These are phyloP conservation scores for Myriosclerotinia scirpicola DNA, from an alignment of 2,329 filamentous ascomycete species.

Conservation along the genomic window DNA sequence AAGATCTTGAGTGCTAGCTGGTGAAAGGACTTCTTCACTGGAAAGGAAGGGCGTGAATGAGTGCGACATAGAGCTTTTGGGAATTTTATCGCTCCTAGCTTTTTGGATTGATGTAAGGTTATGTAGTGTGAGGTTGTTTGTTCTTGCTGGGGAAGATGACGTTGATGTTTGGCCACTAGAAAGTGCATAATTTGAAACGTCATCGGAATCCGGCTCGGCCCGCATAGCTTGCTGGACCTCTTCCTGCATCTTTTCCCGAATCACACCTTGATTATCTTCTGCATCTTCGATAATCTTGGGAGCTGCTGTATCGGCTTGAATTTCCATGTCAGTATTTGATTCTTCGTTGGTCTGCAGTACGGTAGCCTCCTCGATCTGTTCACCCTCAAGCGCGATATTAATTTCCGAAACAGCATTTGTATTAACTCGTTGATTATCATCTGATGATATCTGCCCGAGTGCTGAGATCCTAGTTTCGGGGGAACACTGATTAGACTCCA, in stretches of 20 bases:
- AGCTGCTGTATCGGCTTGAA: neutral
- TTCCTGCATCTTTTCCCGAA: neutral
- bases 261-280: neutral
- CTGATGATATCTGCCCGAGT: neutral
- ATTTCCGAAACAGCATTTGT: neutral
- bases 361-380: neutral
- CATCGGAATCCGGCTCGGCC: slow-evolving; percentile 2
- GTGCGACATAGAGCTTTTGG: neutral
- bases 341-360: neutral
- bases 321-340: neutral
- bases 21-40: neutral
- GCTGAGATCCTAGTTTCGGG: neutral
- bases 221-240: slow-evolving; percentile 2
- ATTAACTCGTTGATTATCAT: neutral
- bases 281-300: neutral
- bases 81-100: neutral
- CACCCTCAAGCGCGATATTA: too few relatives aligned
- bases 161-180: slow-evolving; percentile 17
- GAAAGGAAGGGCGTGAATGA: neutral
- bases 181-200: slow-evolving; percentile 1
- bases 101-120: slow-evolving; percentile 6
- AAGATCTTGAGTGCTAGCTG: slow-evolving; percentile 3
- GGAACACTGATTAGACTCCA: neutral
- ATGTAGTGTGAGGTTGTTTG: slow-evolving; percentile 3
- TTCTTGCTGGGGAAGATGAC: slow-evolving; percentile 9